Evolutionary conservation across 176 grass and related monocot species (phyloP), one percentile per base, ranked within the genome.

Genomic region (Aegilops sharonensis): DNA sequence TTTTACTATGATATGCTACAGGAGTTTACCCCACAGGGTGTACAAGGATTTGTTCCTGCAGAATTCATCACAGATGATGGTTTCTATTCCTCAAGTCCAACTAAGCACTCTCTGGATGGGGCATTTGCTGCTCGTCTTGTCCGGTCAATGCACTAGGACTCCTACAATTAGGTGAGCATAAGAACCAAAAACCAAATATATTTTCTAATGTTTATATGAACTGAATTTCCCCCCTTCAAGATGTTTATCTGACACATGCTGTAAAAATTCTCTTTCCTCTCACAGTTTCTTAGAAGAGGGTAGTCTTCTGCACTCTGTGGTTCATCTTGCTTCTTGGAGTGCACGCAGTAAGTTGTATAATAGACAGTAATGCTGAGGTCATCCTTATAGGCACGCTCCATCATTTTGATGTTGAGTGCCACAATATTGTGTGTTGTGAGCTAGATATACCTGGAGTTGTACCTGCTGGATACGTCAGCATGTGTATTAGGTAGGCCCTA

Each of bases 31-130:
- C 72, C 35, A 32, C 69, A 95, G 52, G 85, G 80, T 83, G 94
- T 93, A 27, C 25, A 83, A 75, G 89, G 82, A 85, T 92, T 87
- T 76, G 87, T 98, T 84, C 93, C 95, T 84, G 64, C 72, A 78
- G 89, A 98, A 85, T 98, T 95, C 81, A 47, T 98, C 37, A 91
- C 95, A 64, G 83, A 87, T 23, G 63, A 92, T 79, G 93, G 95
- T 80, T 98, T 95, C 85, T 98, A 93, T 91, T 95, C 88, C 64
- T 95, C 95, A 82, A 92, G 86, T 89, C 93, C 93, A 84, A 92
- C 90, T 65, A 95, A 93, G 29, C 95, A 95, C 88, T 77, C 87
- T 65, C 93, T 98, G 54, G 95, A 98, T 73, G 93, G 95, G 68
- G 89, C 95, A 89, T 98, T 98, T 89, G 93, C 93, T 80, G 91